Evolutionary conservation across 2,329 filamentous ascomycete species (phyloP).

Genomic region (Apiospora malaysiana): DNA sequence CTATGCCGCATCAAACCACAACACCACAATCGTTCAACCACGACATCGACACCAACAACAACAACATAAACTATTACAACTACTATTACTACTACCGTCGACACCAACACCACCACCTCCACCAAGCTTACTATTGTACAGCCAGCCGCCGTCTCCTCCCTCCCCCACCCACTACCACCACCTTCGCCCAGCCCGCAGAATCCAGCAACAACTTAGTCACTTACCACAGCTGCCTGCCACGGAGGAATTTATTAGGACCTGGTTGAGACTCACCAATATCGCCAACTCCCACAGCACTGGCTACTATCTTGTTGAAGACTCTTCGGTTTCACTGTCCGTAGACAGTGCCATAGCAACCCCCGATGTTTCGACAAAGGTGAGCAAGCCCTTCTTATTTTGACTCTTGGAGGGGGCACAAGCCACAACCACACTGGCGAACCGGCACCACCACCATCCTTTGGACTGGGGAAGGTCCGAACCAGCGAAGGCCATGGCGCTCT

Average conservation of each 20-base stretch:
- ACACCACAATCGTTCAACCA: slow-evolving; percentile 12
- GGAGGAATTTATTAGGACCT: slow-evolving; percentile 14
- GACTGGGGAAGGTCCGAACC: not conserved
- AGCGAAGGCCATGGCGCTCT: not conserved
- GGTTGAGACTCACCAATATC: not conserved
- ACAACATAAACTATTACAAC: too few relatives aligned
- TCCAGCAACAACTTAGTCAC: not conserved
- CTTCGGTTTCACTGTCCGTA: slow-evolving; percentile 16
- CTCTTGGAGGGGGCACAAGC: slow-evolving; percentile 17
- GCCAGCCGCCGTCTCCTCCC: slow-evolving; percentile 8
- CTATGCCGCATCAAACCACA: slow-evolving; percentile 13
- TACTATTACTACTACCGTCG: not conserved
- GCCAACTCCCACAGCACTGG: not conserved
- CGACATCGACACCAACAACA: not conserved
- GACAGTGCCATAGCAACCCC: slow-evolving; percentile 18
- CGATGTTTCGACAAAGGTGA: slow-evolving; percentile 22
- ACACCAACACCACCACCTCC: not conserved
- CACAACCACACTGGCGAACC: slow-evolving; percentile 2
- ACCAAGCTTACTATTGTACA: slow-evolving; percentile 10
- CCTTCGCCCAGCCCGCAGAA: not conserved
- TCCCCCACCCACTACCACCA: not conserved
- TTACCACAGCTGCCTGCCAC: not conserved
- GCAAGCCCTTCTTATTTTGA: not conserved
- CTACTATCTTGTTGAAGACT: slow-evolving; percentile 10
- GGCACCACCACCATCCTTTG: slow-evolving; percentile 6